phyloP scores from a whole-genome alignment of 768 basidiomycete genomes.

The Boletus coccyginus region DNA sequence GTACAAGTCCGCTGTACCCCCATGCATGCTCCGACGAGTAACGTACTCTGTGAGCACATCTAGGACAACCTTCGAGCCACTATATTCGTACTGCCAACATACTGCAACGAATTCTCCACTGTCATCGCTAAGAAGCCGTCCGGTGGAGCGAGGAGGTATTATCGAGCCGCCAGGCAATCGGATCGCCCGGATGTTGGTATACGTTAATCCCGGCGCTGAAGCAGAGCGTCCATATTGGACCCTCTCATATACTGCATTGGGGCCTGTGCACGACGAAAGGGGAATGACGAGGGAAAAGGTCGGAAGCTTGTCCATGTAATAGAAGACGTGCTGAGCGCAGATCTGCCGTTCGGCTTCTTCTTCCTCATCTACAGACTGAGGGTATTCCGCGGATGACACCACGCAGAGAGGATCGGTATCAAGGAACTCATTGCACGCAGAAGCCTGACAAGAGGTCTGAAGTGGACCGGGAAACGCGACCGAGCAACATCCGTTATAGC shows the following conservation, averaged over 20 bases:
- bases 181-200: conserved; percentile 63
- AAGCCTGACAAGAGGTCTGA: conserved; percentile 64
- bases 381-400: conserved; percentile 40
- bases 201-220: conserved; percentile 49
- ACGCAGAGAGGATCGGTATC: conserved; percentile 68
- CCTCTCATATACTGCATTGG: conserved; percentile 71
- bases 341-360: conserved; percentile 49
- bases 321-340: conserved; percentile 69
- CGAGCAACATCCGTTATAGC: conserved; percentile 82
- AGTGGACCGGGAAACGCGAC: conserved; percentile 79
- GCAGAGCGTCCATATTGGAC: conserved; percentile 54
- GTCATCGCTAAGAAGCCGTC: conserved; percentile 70
- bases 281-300: conserved; percentile 77
- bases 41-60: conserved; percentile 79
- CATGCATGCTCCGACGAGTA: conserved; percentile 49
- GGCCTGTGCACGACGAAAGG: conserved; percentile 55
- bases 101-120: conserved; percentile 63
- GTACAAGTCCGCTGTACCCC: conserved; percentile 40
- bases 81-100: conserved; percentile 78
- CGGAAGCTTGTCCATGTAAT: conserved; percentile 69
- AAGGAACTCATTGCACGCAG: conserved; percentile 75
- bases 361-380: conserved; percentile 37
- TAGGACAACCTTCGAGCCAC: conserved; percentile 84
- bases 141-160: conserved; percentile 63
- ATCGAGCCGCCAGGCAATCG: conserved; percentile 74